Conservation (phyloP, 768 basidiomycete species). For the Cystobasidium tubakii region DNA sequence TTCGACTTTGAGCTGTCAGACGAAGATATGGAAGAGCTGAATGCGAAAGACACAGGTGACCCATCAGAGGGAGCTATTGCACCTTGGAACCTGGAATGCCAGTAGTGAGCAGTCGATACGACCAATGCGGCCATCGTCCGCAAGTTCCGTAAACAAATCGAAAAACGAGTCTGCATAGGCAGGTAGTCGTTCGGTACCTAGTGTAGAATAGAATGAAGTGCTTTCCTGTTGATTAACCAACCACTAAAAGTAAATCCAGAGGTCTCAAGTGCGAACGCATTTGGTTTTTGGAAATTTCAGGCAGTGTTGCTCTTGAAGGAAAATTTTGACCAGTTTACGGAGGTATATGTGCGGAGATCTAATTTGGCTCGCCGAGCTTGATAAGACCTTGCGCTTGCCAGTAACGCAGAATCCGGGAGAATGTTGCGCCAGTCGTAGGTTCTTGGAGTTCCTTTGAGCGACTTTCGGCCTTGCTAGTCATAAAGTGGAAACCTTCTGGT, state of each 20-base stretch:
- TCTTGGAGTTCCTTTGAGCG: background rate
- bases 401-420: background rate
- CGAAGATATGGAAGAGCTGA: slow-evolving; percentile 64
- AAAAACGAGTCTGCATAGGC: too few relatives aligned
- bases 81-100: slow-evolving; percentile 28
- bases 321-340: too few relatives aligned
- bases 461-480: background rate
- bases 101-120: too few relatives aligned
- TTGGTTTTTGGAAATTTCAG: too few relatives aligned
- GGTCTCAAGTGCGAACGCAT: too few relatives aligned
- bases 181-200: too few relatives aligned
- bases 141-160: too few relatives aligned
- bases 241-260: too few relatives aligned
- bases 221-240: too few relatives aligned
- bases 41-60: slow-evolving; percentile 48
- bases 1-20: slow-evolving; percentile 68
- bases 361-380: background rate
- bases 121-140: too few relatives aligned
- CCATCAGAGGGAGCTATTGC: slow-evolving; percentile 13
- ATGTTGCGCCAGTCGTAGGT: background rate
- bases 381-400: slow-evolving; percentile 8
- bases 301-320: too few relatives aligned
- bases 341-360: background rate
- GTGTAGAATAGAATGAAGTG: too few relatives aligned
- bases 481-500: background rate